Evolutionary conservation across 345 rosid species (phyloP), one percentile per base, ranked within the genome.

Genomic region (Sonneratia caseolaris): DNA sequence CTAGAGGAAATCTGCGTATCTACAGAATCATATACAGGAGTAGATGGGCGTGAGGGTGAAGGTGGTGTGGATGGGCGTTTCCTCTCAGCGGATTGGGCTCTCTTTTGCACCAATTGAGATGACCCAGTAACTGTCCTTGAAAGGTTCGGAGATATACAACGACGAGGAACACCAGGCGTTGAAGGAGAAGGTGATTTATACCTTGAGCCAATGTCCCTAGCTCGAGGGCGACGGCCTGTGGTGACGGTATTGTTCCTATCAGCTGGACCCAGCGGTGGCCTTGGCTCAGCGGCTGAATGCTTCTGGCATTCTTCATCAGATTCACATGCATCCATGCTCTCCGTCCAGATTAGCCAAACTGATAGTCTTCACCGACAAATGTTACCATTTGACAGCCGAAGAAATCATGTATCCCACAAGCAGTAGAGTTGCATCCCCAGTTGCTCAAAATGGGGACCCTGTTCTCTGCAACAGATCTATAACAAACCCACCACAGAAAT

Each of bases 1-100:
- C 97, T 86, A 72, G 91, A 80, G 59, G 87, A 74, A 65, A 82
- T 71, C 36, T 82, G 85, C 68, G 76, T 73, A 78, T 87, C 85
- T n/a, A 83, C 72, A 69, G 84, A 79, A 22, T 90, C 99, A 64
- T 78, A 79, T 74, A 90, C 86, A 0, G 97, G 97, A 14, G 98
- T 96, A 73, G 84, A 85, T 1, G 87, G 89, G 37, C 85, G 66
- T 13, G 65, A 53, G 0, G 77, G 73, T 68, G 70, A 68, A 27
- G 75, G 78, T 10, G 98, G 93, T 53, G 94, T 84, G 51, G 97
- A 82, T 62, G 97, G 93, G 59, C 95, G 96, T 80, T 82, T 84
- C 82, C 99, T 87, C 77, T 92, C 99, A 3, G 94, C 97, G 19
- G 99, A 91, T 72, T 76, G 75, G 3, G 97, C 82, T 86, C 98